Evolutionary conservation across 2,329 filamentous ascomycete species (phyloP).

Genomic region (Fusarium longipes): DNA sequence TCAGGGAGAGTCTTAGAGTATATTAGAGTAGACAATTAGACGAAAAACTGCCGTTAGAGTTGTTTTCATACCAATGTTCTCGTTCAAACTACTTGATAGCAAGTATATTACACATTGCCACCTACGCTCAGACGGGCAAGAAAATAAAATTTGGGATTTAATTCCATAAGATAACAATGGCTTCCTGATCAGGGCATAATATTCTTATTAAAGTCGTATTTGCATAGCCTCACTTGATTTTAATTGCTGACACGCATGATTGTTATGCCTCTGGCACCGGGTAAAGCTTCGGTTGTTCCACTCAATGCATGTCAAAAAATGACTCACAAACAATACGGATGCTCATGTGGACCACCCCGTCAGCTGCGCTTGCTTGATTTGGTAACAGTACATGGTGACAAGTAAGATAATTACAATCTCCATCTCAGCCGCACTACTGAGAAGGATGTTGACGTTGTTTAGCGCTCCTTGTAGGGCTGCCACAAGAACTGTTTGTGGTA

Average conservation of each 20-base stretch:
- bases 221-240: background rate
- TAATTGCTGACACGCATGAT: background rate
- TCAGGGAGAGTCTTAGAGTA: background rate
- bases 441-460: background rate
- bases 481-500: background rate
- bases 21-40: background rate
- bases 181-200: background rate
- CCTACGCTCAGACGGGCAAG: no score
- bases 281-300: background rate
- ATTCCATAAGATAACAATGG: no score
- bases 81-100: no score
- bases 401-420: background rate
- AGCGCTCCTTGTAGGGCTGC: background rate
- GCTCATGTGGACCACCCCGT: background rate
- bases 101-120: no score
- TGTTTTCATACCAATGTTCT: no score
- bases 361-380: background rate
- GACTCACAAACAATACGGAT: background rate
- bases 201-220: background rate
- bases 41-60: no score
- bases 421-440: background rate
- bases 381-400: accelerated
- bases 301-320: background rate
- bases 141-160: no score
- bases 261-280: background rate